Base-by-base conservation (phyloP, 176 grass and related monocot species). In the Paspalum vaginatum region DNA sequence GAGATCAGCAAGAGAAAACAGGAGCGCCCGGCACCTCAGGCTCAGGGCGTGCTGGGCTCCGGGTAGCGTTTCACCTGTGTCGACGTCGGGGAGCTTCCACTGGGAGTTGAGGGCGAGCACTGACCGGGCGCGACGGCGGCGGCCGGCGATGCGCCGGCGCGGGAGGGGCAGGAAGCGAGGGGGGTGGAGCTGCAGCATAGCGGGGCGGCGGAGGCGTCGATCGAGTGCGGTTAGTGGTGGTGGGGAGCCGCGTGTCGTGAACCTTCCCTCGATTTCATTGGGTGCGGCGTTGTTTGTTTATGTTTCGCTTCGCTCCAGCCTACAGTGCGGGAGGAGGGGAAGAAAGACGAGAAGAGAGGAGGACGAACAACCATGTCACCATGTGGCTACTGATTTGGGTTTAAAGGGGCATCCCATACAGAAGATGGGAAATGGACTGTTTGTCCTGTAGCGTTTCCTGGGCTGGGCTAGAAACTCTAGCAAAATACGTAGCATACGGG, bases 11-110 rank as follows among this genome's bases (percentile, higher is more conserved):
- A 16, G 57, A 46, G 42, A 51, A 66, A 2, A 0, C 11, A 40
- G 42, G 26, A 72, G 32, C 42, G 10, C 77, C 24, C 65, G 13
- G 53, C 53, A 20, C 37, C 9, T 22, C 32, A 43, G 74, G 13
- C 9, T 22, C 32, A 43, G 74, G 13, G 42, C 4, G 51, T 5
- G 0, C 43, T 62, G 21, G 56, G 41, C 9, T 15, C 26, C 46
- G 25, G 46, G 56, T 44, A 61, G 41, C 9, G 51, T 15, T 50
- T 59, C 45, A 93, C 91, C 88, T 71, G 82, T 48, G 78, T 91
- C 22, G 49, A 88, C 76, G 37, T 91, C 82, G 38, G 91, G 78
- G 62, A 91, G 83, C 78, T 91, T 90, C 88, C 82, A 94, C 59
- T 79, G 74, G 62, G 86, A 87, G 49, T 56, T 68, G 72, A 91